Evolutionary conservation across 2,329 filamentous ascomycete species (phyloP).

Genomic region (Trichoderma harzianum): DNA sequence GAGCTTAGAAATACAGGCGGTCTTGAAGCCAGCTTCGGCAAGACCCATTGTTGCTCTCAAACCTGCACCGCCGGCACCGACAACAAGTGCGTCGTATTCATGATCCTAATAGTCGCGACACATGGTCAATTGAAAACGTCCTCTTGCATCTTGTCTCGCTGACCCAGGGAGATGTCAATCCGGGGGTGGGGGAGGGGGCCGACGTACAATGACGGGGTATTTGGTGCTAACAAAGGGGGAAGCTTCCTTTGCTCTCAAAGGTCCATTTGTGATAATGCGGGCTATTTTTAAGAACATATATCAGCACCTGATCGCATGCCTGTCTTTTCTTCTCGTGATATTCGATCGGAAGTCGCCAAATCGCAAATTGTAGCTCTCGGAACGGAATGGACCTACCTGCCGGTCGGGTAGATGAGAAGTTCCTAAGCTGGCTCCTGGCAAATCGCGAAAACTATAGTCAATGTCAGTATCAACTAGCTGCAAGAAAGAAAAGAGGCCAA

Average conservation of each 20-base stretch:
- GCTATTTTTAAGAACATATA: constrained; percentile 45
- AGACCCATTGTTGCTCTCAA: constrained; percentile 81
- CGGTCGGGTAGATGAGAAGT: constrained; percentile 83
- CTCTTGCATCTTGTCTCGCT: constrained; percentile 37
- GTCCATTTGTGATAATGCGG: constrained; percentile 80
- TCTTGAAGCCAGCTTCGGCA: constrained; percentile 85
- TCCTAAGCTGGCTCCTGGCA: constrained; percentile 63
- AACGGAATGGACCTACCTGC: constrained; percentile 55
- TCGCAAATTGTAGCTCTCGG: not conserved
- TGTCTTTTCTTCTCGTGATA: not conserved
- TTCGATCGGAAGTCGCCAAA: not conserved
- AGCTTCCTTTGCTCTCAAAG: constrained; percentile 89
- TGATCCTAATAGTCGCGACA: constrained; percentile 64
- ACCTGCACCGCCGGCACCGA: constrained; percentile 78
- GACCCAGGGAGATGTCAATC: constrained; percentile 10
- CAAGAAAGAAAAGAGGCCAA: not conserved
- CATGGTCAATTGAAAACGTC: constrained; percentile 48
- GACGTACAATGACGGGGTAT: constrained; percentile 85
- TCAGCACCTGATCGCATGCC: not conserved
- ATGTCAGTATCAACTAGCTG: constrained; percentile 24
- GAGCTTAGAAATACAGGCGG: constrained; percentile 81
- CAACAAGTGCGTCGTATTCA: constrained; percentile 96
- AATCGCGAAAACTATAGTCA: constrained; percentile 58
- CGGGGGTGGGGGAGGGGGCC: constrained; percentile 43
- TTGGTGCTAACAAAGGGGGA: constrained; percentile 81